phyloP scores from a whole-genome alignment of 2,329 filamentous ascomycete species.

The Aplosporella prunicola region DNA sequence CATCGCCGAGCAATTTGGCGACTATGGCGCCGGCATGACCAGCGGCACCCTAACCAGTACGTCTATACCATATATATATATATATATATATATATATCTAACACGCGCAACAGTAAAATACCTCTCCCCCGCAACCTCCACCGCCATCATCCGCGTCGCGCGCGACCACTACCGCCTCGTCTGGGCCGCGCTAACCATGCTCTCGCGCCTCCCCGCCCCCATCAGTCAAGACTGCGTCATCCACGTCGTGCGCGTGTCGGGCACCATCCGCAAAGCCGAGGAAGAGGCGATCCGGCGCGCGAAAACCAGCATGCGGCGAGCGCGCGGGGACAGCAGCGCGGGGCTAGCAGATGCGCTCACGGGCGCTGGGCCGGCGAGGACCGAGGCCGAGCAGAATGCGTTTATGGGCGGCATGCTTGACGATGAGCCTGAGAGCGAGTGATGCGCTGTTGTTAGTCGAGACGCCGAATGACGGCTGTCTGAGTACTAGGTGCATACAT shows the following conservation, averaged over 20 bases:
- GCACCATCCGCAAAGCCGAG: slow-evolving; percentile 86
- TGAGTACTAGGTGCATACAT: too few relatives aligned
- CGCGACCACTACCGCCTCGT: slow-evolving; percentile 76
- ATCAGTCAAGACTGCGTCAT: slow-evolving; percentile 63
- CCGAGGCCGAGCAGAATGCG: too few relatives aligned
- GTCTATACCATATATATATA: too few relatives aligned
- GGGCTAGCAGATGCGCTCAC: too few relatives aligned
- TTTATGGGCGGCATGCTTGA: too few relatives aligned
- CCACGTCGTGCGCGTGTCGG: slow-evolving; percentile 76
- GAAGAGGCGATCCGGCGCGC: slow-evolving; percentile 78
- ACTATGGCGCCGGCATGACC: slow-evolving; percentile 73
- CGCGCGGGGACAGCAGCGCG: too few relatives aligned
- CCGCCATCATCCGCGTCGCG: slow-evolving; percentile 78
- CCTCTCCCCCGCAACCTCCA: slow-evolving; percentile 82
- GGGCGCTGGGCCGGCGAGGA: too few relatives aligned
- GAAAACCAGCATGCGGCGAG: slow-evolving; percentile 35
- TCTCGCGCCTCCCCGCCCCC: slow-evolving; percentile 56
- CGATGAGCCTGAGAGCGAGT: too few relatives aligned
- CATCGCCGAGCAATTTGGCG: slow-evolving; percentile 46
- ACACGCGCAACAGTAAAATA: slow-evolving; percentile 66
- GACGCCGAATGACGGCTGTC: too few relatives aligned
- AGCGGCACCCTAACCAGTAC: slow-evolving; percentile 60
- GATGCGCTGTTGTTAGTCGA: too few relatives aligned
- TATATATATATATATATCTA: not conserved
- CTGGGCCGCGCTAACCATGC: slow-evolving; percentile 80